Conservation (phyloP, 257 asterid genomes). For the Nicotiana tabacum region DNA sequence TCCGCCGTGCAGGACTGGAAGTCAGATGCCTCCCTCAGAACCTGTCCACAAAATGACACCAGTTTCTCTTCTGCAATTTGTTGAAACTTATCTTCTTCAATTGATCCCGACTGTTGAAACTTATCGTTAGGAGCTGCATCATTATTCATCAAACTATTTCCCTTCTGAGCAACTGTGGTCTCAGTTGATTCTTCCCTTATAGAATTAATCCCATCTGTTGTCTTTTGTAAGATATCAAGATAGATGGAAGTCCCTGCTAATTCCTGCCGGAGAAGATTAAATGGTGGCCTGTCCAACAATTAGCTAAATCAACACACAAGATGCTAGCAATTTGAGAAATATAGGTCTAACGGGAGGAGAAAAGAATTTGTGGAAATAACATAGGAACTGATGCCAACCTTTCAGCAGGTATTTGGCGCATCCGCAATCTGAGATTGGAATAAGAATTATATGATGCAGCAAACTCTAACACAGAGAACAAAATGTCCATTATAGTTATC, state of each 20-base stretch:
- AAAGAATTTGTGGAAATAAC: not conserved
- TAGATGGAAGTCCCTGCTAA: conserved; percentile 89
- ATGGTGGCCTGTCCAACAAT: conserved; percentile 65
- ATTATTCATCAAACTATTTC: no score
- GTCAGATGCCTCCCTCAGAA: conserved; percentile 87
- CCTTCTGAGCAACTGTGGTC: not conserved
- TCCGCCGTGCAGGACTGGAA: conserved; percentile 86
- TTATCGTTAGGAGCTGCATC: not conserved
- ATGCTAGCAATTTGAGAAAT: conserved; percentile 6
- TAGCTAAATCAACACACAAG: conserved; percentile 11
- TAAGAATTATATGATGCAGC: conserved; percentile 97
- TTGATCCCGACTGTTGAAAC: conserved; percentile 20
- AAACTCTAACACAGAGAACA: conserved; percentile 82
- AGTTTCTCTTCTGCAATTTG: conserved; percentile 85
- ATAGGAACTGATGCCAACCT: conserved; percentile 43
- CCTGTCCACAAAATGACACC: conserved; percentile 82
- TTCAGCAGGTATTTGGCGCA: conserved; percentile 79
- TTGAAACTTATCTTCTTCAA: conserved; percentile 60
- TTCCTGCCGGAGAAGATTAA: conserved; percentile 98
- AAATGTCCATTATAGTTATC: conserved; percentile 75
- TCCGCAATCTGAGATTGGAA: conserved; percentile 74
- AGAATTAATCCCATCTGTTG: conserved; percentile 42
- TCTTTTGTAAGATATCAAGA: conserved; percentile 83
- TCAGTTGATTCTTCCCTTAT: conserved; percentile 24
- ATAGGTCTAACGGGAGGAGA: conserved; percentile 7